A percentile compares a stretch with the other conserved stretches of the same genome.
These are phyloP conservation scores for Mycena rebaudengoi DNA, from an alignment of 768 basidiomycete species.

Conservation along the genomic window DNA sequence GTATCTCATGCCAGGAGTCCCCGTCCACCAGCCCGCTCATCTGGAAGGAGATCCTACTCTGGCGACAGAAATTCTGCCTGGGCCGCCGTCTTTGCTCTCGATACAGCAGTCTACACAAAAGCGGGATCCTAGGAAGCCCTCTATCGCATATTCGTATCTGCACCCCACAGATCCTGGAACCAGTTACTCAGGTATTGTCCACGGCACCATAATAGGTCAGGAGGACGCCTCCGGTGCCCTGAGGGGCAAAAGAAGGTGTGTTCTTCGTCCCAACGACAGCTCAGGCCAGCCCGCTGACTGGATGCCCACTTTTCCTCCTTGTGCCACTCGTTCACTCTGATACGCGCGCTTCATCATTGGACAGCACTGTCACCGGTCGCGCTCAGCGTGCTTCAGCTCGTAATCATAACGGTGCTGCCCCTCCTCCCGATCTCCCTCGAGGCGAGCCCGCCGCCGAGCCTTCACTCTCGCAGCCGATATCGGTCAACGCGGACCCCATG, in stretches of 20 bases:
- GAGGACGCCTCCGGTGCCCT: constrained; percentile 78
- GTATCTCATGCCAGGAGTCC: constrained; percentile 77
- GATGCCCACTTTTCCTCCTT: constrained; percentile 36
- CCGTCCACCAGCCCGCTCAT: constrained; percentile 79
- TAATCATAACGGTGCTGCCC: constrained; percentile 57
- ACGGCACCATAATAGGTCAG: constrained; percentile 69
- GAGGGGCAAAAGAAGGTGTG: constrained; percentile 79
- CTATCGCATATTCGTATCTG: constrained; percentile 80
- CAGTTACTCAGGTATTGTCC: constrained; percentile 82
- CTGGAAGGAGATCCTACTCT: constrained; percentile 83
- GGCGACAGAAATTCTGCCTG: constrained; percentile 91
- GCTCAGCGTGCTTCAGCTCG: constrained; percentile 80
- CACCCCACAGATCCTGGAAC: constrained; percentile 88
- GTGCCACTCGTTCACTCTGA: constrained; percentile 29
- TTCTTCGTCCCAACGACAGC: constrained; percentile 37
- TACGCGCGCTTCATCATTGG: constrained; percentile 30
- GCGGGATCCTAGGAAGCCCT: constrained; percentile 86
- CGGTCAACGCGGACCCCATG: constrained; percentile 60
- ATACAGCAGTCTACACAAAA: constrained; percentile 76
- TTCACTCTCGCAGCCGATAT: constrained; percentile 51
- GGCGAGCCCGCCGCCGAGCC: constrained; percentile 48
- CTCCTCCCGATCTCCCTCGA: constrained; percentile 44
- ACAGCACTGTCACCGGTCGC: constrained; percentile 67
- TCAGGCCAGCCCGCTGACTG: constrained; percentile 19
- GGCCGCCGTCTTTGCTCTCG: constrained; percentile 79